Percentiles rank a stretch among this genome's conserved stretches.
These are phyloP conservation scores for Citrus sp. DNA, from an alignment of 345 rosid species.

Conservation along the genomic window DNA sequence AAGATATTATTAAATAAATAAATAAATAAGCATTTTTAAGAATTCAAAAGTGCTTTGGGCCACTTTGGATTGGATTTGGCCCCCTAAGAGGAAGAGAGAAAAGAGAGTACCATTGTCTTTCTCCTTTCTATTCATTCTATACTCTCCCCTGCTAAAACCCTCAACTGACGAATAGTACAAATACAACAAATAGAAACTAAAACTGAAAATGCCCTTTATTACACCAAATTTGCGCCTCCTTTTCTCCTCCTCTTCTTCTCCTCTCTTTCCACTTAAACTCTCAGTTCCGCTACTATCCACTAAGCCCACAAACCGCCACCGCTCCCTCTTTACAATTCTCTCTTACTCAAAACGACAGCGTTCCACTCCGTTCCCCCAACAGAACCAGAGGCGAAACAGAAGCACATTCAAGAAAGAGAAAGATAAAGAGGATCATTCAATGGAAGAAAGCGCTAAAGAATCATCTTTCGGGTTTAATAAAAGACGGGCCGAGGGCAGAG, in stretches of 20 bases:
- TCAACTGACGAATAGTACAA: not conserved
- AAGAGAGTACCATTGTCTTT: not conserved
- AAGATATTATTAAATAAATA: no score
- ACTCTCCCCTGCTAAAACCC: conserved; percentile 7
- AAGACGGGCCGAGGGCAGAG: conserved; percentile 78
- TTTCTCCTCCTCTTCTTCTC: conserved; percentile 32
- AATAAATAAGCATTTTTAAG: not conserved
- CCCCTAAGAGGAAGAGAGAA: not conserved
- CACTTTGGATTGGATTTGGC: not conserved
- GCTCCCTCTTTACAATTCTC: conserved; percentile 30
- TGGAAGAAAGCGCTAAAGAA: conserved; percentile 37
- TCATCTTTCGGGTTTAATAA: conserved; percentile 64
- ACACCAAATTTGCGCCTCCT: conserved; percentile 43
- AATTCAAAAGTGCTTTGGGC: not conserved
- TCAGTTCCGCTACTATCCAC: conserved; percentile 20
- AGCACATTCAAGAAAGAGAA: conserved; percentile 18
- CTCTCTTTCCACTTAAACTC: not conserved
- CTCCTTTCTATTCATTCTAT: no score
- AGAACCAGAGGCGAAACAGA: conserved; percentile 27
- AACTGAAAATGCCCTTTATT: conserved; percentile 33
- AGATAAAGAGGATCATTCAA: not conserved
- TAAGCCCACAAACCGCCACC: conserved; percentile 21
- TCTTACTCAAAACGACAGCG: conserved; percentile 42
- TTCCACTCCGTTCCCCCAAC: conserved; percentile 27
- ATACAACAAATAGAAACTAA: not conserved